Percentiles rank a stretch among this genome's conserved stretches.
phyloP scores from a whole-genome alignment of 805 yeast genomes.

The Zygosaccharomyces pseudorouxii region DNA sequence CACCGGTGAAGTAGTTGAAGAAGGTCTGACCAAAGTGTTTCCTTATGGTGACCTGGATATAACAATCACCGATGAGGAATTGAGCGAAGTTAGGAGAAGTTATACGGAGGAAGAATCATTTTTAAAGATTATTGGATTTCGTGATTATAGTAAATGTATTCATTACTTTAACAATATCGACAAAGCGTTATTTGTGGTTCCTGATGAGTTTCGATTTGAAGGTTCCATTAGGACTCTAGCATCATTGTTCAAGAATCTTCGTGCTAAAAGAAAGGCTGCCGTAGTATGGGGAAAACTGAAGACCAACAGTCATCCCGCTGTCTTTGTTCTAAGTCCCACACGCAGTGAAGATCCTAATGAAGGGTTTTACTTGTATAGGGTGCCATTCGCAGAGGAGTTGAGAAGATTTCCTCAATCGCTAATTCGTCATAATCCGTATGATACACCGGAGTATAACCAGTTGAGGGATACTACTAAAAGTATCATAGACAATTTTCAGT shows the following conservation, averaged over 20 bases:
- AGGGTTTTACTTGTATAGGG: slow-evolving; percentile 63
- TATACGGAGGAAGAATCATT: slow-evolving; percentile 41
- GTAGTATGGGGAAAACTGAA: slow-evolving; percentile 68
- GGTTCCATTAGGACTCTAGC: slow-evolving; percentile 68
- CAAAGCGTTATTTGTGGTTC: slow-evolving; percentile 60
- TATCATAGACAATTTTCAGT: slow-evolving; percentile 39
- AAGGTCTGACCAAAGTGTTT: slow-evolving; percentile 37
- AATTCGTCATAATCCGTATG: slow-evolving; percentile 4
- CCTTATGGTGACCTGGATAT: slow-evolving; percentile 46
- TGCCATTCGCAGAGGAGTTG: slow-evolving; percentile 75
- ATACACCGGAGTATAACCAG: slow-evolving; percentile 23
- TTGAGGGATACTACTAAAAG: slow-evolving; percentile 23
- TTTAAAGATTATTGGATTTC: slow-evolving; percentile 65
- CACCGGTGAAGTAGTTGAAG: slow-evolving; percentile 43
- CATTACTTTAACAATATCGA: slow-evolving; percentile 49
- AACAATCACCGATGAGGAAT: slow-evolving; percentile 38
- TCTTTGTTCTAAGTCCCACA: slow-evolving; percentile 60
- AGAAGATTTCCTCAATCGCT: slow-evolving; percentile 53
- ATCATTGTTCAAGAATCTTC: slow-evolving; percentile 59
- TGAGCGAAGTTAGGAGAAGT: slow-evolving; percentile 34
- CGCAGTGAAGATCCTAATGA: slow-evolving; percentile 39
- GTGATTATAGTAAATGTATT: slow-evolving; percentile 40
- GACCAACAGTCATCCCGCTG: slow-evolving; percentile 47
- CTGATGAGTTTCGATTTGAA: slow-evolving; percentile 53
- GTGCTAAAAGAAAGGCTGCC: slow-evolving; percentile 50